phyloP scores from a whole-genome alignment of 2,329 filamentous ascomycete genomes.

The Nigrograna mackinnonii region DNA sequence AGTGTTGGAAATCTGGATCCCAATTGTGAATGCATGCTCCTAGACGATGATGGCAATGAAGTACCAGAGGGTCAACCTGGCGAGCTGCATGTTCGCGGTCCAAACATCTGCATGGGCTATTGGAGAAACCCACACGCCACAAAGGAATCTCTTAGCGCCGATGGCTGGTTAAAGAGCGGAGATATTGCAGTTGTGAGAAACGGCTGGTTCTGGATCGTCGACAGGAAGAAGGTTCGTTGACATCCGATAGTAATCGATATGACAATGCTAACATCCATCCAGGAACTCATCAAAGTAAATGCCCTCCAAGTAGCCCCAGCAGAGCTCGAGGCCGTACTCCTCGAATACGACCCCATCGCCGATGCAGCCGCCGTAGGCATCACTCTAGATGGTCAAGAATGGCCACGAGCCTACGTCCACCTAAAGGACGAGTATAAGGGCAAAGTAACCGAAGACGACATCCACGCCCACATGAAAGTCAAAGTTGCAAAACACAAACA shows the following conservation, averaged over 20 bases:
- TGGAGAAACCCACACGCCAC: constrained; percentile 46
- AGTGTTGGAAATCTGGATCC: constrained; percentile 45
- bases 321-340: constrained; percentile 53
- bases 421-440: constrained; percentile 51
- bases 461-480: constrained; percentile 43
- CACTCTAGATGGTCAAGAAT: constrained; percentile 54
- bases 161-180: constrained; percentile 44
- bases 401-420: constrained; percentile 57
- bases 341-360: constrained; percentile 56
- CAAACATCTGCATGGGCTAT: constrained; percentile 46
- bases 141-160: constrained; percentile 36
- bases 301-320: constrained; percentile 41
- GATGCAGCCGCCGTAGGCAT: constrained; percentile 62
- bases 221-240: constrained; percentile 36
- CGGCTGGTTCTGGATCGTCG: constrained; percentile 42
- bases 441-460: constrained; percentile 28
- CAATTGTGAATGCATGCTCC: constrained; percentile 44
- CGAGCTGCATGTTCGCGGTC: constrained; percentile 45
- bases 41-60: constrained; percentile 48
- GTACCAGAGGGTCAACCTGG: constrained; percentile 41
- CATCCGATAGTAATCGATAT: neutral
- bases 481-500: constrained; percentile 58
- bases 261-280: constrained; percentile 1
- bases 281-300: constrained; percentile 49
- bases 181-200: constrained; percentile 37